Base-by-base conservation (phyloP, 2,329 filamentous ascomycete genomes). In the Apiospora pterosperma region DNA sequence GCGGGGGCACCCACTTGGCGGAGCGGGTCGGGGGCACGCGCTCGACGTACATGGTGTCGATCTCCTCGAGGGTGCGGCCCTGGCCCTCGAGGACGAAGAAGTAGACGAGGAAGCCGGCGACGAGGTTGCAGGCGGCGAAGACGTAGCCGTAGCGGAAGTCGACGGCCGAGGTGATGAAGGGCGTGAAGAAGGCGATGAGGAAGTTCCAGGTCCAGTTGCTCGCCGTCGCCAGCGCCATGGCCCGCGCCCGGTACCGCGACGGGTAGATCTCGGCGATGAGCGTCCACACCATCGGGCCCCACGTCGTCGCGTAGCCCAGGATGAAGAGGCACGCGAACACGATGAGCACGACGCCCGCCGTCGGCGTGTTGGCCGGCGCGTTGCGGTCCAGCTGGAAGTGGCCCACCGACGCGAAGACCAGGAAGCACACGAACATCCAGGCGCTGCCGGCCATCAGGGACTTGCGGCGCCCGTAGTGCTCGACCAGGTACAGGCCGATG, bases 31-130 rank as follows among this genome's bases (percentile, higher is more conserved):
- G 88, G 68, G 80, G 85, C 21, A 92, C 88, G 31, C 79, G 79
- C 61, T 89, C 80, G 39, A 92, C 81, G 69, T 93, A 93, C 89
- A 92, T 91, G 59, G 88, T 90, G 71, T 95, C 92, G 63, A 95
- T 90, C 75, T 94, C 90, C 78, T 95, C 92, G 1, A 95, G 82
- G 0, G 87, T 89, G 6, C 90, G 85, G 62, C 89, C 91, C 72
- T 91, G 88, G 58, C 86, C 88, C 74, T 94, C 91, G 64, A 90
- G 87, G 62, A 93, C 85, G 75, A 93, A 93, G 78, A 94, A 91
- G 80, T 90, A 94, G 36, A 93, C 89, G 14, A 93, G 76, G 0
- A 88, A 68, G 0, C 87, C 85, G 0, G 85, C 90, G 0, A 85
- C 80, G 21, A 92, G 78, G 70, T 91, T 90, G 73, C 90, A 92